A percentile compares a stretch with the other conserved stretches of the same genome.
phyloP scores from a whole-genome alignment of 495 filamentous ascomycete genomes.

The Halenospora varia region DNA sequence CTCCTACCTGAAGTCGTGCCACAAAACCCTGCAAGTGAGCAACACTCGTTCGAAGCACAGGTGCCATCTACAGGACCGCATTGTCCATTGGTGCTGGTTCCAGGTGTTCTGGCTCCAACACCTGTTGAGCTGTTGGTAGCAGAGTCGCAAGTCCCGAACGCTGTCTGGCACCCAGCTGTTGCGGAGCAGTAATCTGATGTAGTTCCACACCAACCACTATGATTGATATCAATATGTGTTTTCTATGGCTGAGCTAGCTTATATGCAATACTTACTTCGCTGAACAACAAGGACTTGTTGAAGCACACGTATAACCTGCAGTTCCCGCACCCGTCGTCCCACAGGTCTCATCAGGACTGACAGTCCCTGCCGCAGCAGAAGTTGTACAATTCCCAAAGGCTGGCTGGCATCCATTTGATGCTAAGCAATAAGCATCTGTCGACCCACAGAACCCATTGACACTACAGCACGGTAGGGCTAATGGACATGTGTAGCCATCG shows the following conservation, averaged over 20 bases:
- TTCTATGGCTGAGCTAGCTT: neutral
- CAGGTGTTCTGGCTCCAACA: neutral
- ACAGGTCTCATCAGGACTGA: conserved; percentile 38
- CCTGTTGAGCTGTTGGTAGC: conserved; percentile 2
- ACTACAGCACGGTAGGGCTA: conserved; percentile 13
- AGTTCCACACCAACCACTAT: conserved; percentile 16
- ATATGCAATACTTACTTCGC: conserved; percentile 15
- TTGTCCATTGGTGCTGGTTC: conserved; percentile 14
- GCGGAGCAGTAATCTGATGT: conserved; percentile 13
- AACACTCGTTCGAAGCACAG: conserved; percentile 57
- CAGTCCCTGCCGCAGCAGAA: conserved; percentile 1
- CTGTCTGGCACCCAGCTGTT: conserved; percentile 12
- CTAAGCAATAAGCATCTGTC: conserved; percentile 17
- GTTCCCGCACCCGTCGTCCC: conserved; percentile 29
- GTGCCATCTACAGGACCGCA: conserved; percentile 41
- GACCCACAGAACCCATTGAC: conserved; percentile 22
- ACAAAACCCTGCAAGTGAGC: conserved; percentile 55
- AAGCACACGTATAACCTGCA: conserved; percentile 27
- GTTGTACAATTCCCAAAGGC: conserved; percentile 16
- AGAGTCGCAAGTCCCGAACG: conserved; percentile 17
- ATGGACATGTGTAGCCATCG: conserved; percentile 16
- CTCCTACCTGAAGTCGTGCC: conserved; percentile 1
- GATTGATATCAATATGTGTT: neutral
- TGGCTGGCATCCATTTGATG: conserved; percentile 13
- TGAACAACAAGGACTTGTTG: conserved; percentile 33